phyloP scores from a whole-genome alignment of 495 filamentous ascomycete genomes.

The Tuber calosporum region DNA sequence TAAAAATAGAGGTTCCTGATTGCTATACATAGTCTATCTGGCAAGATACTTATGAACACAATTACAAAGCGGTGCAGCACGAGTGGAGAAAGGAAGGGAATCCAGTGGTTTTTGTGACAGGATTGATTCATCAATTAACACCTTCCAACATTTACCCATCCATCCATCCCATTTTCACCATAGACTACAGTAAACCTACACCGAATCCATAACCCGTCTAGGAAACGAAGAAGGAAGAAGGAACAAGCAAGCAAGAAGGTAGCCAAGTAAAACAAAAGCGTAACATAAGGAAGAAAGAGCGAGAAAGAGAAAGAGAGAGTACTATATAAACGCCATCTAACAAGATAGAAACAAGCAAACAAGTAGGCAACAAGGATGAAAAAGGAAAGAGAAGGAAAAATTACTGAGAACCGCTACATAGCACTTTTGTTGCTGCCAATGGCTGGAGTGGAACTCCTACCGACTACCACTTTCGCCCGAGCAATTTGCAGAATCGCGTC shows the following conservation, averaged over 20 bases:
- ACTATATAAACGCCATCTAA: conserved; percentile 2
- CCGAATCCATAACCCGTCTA: conserved; percentile 19
- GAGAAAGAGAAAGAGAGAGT: background rate
- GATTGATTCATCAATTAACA: background rate
- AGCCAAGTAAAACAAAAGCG: background rate
- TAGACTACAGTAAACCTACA: conserved; percentile 1
- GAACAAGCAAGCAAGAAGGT: conserved; percentile 4
- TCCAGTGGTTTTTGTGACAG: conserved; percentile 7
- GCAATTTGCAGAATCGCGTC: conserved; percentile 62
- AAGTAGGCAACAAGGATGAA: conserved; percentile 7
- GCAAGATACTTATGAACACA: background rate
- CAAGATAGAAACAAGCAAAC: background rate
- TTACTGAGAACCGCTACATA: conserved; percentile 16
- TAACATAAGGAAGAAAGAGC: background rate
- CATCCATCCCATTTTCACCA: background rate
- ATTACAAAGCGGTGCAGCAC: background rate
- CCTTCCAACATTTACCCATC: background rate
- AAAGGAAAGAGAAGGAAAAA: background rate
- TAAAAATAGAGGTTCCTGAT: conserved; percentile 12
- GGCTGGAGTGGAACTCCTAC: conserved; percentile 27
- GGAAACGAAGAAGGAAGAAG: conserved; percentile 4
- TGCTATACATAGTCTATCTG: background rate
- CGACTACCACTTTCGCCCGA: conserved; percentile 52
- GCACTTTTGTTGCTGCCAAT: background rate
- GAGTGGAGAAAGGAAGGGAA: no score